Conservation (phyloP, 2,329 filamentous ascomycete species). For the Alternaria gaisen region DNA sequence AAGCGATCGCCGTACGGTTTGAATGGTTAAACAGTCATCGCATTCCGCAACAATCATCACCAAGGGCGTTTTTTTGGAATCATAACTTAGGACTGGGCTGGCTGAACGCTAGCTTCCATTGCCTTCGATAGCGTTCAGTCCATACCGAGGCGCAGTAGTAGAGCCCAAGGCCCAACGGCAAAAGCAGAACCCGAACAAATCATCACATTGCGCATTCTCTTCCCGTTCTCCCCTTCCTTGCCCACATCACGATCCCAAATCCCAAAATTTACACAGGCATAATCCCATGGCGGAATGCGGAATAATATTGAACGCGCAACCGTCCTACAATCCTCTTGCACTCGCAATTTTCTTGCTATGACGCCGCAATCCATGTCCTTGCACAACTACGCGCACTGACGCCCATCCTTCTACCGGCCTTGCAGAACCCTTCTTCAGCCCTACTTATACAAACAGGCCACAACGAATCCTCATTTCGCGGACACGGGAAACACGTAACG, state of each 20-base stretch:
- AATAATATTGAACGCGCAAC: slow-evolving; percentile 9
- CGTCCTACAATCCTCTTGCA: slow-evolving; percentile 12
- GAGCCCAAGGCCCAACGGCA: slow-evolving; percentile 2
- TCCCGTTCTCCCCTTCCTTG: neutral
- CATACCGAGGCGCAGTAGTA: neutral
- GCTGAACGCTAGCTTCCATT: slow-evolving; percentile 9
- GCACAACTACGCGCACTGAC: slow-evolving; percentile 36
- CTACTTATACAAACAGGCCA: slow-evolving; percentile 13
- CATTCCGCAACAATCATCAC: neutral
- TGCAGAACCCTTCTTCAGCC: slow-evolving; percentile 27
- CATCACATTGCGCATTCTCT: neutral
- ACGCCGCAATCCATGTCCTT: slow-evolving; percentile 27
- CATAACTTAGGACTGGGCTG: slow-evolving; percentile 3
- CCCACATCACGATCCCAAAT: neutral
- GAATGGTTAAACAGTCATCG: slow-evolving; percentile 31
- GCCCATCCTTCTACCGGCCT: slow-evolving; percentile 27
- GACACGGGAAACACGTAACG: slow-evolving; percentile 13
- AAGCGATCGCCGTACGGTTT: slow-evolving; percentile 94
- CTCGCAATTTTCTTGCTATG: slow-evolving; percentile 19
- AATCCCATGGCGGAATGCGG: neutral
- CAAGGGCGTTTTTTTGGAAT: neutral
- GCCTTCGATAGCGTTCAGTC: slow-evolving; percentile 2
- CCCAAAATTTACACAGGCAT: neutral
- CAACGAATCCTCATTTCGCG: slow-evolving; percentile 20
- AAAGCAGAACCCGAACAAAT: slow-evolving; percentile 16